A percentile compares a stretch with the other conserved stretches of the same genome.
Evolutionary conservation across 495 filamentous ascomycete genomes (phyloP).

Genomic region (Hamigera avellanea): DNA sequence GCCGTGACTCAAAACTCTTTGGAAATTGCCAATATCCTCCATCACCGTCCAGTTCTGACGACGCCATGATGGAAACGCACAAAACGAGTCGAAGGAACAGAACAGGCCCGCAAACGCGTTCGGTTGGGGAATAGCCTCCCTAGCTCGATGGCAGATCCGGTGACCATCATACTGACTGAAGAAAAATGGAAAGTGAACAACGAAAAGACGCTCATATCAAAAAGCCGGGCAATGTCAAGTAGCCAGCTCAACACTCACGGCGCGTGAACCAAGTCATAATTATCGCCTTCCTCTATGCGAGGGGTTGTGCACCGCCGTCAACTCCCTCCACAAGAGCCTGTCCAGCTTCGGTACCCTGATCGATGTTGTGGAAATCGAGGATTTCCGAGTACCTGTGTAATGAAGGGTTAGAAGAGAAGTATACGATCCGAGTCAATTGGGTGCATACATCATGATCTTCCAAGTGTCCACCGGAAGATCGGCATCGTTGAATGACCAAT

Average conservation of each 20-base stretch:
- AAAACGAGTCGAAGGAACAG: not conserved
- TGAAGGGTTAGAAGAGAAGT: not conserved
- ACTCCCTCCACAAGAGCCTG: slow-evolving; percentile 25
- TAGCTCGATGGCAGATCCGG: no score
- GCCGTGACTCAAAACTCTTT: not conserved
- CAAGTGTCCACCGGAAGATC: slow-evolving; percentile 98
- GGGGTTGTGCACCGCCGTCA: slow-evolving; percentile 22
- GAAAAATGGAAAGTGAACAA: not conserved
- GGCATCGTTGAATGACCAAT: slow-evolving; percentile 99
- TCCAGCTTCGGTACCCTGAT: slow-evolving; percentile 39
- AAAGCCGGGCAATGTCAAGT: not conserved
- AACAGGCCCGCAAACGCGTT: not conserved
- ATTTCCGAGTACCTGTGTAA: slow-evolving; percentile 89
- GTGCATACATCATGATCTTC: slow-evolving; percentile 97
- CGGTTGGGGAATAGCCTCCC: not conserved
- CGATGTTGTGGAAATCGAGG: slow-evolving; percentile 95
- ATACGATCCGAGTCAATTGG: not conserved
- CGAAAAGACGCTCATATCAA: not conserved
- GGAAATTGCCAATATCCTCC: not conserved
- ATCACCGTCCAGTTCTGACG: not conserved
- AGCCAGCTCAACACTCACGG: not conserved
- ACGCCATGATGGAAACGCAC: not conserved
- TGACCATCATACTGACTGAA: not conserved
- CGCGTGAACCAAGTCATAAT: not conserved
- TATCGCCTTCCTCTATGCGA: slow-evolving; percentile 11